Evolutionary conservation across 202 grass and related monocot genomes (phyloP), one percentile per base, ranked within the genome.

Genomic region (Hordeum pubiflorum): DNA sequence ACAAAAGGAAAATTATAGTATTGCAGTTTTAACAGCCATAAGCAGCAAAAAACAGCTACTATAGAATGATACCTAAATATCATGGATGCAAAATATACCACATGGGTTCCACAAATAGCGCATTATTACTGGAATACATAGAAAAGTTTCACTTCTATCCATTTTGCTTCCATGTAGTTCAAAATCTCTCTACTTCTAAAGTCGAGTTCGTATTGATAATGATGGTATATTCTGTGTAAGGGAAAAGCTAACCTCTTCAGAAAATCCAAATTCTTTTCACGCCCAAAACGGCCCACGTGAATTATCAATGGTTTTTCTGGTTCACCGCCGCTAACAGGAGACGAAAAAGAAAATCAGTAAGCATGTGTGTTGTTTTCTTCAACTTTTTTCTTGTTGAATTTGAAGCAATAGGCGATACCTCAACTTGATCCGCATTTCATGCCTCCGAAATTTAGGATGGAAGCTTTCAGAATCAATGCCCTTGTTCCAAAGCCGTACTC

Each of bases 181-280:
- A 9, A 59, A 71, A 36, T 82, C 7, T 11, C 37, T 26, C 23
- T 57, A 82, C 4, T 70, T 72, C 23, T 31, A 72, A 64, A 75
- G 34, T 71, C 2, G 3, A 62, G 32, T 14, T 48, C n/a, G 58
- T 40, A 15, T 9, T 20, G 6, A 48, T 17, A 34, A 44, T 20
- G 43, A 46, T 4, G 32, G 50, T 54, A 62, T 9, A 37, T 60
- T 17, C 31, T 46, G 58, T 26, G 46, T 63, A 29, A 56, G 38
- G 55, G 12, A 65, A 77, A 74, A 46, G 13, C 68, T 81, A 60
- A 97, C 95, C 89, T 93, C 82, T 99, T 93, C 64, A 99, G 88
- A 79, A 95, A 99, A 91, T 93, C 96, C 82, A 99, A 91, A 77
- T 91, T 99, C 76, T 99, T 99, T 82, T 99, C 96, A 10, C 88